These are phyloP conservation scores for Aspergillus proliferans DNA, from an alignment of 2,329 filamentous ascomycete species.

Conservation along the genomic window DNA sequence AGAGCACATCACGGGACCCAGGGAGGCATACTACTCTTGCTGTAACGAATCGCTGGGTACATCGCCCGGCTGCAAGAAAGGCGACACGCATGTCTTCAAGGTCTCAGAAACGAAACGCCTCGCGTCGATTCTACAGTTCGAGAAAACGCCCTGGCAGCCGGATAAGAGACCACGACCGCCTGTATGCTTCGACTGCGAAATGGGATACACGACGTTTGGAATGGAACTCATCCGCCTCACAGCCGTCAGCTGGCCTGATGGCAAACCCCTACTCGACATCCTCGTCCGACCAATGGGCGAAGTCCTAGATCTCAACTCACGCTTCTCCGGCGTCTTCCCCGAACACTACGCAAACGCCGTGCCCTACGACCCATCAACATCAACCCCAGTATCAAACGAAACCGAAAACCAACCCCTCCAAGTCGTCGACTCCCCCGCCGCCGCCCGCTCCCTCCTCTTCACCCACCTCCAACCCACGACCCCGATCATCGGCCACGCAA, in stretches of 20 bases:
- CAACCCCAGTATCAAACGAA: slow-evolving; percentile 20
- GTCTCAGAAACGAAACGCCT: slow-evolving; percentile 68
- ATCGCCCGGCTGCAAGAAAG: slow-evolving; percentile 65
- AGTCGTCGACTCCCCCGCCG: slow-evolving; percentile 68
- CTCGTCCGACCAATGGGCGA: slow-evolving; percentile 79
- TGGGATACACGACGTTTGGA: slow-evolving; percentile 87
- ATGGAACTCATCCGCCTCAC: slow-evolving; percentile 87
- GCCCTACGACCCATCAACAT: slow-evolving; percentile 41
- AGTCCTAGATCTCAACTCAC: slow-evolving; percentile 82
- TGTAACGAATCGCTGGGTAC: slow-evolving; percentile 71
- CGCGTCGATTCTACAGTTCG: slow-evolving; percentile 72
- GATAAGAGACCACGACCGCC: slow-evolving; percentile 32
- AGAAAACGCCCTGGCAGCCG: slow-evolving; percentile 57
- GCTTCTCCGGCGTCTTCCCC: slow-evolving; percentile 79
- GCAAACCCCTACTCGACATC: slow-evolving; percentile 70
- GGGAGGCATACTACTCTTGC: slow-evolving; percentile 65
- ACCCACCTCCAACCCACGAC: slow-evolving; percentile 67
- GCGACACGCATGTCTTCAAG: slow-evolving; percentile 79
- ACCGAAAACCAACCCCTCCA: slow-evolving; percentile 47
- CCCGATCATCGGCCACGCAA: slow-evolving; percentile 81
- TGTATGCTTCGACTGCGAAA: slow-evolving; percentile 91
- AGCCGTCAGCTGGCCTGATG: slow-evolving; percentile 77
- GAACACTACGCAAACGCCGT: slow-evolving; percentile 68
- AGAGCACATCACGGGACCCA: slow-evolving; percentile 51
- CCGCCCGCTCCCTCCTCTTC: slow-evolving; percentile 72